phyloP scores from a whole-genome alignment of 306 rosid genomes.

The Sesbania bispinosa region DNA sequence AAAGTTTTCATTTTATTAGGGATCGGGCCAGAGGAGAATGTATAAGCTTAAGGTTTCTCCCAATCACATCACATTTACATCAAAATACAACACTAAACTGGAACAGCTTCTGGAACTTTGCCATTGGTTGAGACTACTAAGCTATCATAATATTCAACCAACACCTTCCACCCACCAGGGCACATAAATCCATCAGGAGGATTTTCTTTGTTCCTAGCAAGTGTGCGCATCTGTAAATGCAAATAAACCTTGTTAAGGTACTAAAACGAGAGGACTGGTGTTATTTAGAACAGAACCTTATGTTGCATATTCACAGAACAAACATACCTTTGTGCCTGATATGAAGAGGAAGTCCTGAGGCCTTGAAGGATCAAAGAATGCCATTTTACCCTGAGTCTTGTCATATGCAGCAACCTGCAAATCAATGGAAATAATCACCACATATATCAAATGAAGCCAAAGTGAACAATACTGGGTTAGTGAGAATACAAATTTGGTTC shows the following conservation, averaged over 20 bases:
- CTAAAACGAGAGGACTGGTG: not conserved
- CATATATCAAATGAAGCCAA: not conserved
- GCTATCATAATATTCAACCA: slow-evolving; percentile 93
- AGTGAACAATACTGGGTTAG: not conserved
- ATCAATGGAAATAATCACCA: slow-evolving; percentile 18
- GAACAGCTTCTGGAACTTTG: slow-evolving; percentile 75
- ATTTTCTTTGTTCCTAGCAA: slow-evolving; percentile 86
- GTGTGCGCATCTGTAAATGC: slow-evolving; percentile 76
- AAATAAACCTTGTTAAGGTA: slow-evolving; percentile 12
- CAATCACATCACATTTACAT: slow-evolving; percentile 39
- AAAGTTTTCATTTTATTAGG: slow-evolving; percentile 31
- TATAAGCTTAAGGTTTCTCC: slow-evolving; percentile 45
- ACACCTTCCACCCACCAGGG: slow-evolving; percentile 95
- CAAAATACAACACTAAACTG: slow-evolving; percentile 52
- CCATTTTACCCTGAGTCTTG: slow-evolving; percentile 92
- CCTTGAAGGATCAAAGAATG: slow-evolving; percentile 94
- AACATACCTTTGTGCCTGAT: slow-evolving; percentile 92
- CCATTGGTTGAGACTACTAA: slow-evolving; percentile 45
- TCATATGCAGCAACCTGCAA: slow-evolving; percentile 97
- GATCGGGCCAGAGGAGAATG: slow-evolving; percentile 45
- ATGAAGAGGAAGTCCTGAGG: slow-evolving; percentile 90
- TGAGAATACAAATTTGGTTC: not conserved
- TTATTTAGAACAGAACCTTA: not conserved
- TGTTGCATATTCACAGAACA: not conserved
- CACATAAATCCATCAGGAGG: slow-evolving; percentile 99